Evolutionary conservation across 345 rosid genomes (phyloP), one percentile per base, ranked within the genome.

Genomic region (Murraya paniculata): DNA sequence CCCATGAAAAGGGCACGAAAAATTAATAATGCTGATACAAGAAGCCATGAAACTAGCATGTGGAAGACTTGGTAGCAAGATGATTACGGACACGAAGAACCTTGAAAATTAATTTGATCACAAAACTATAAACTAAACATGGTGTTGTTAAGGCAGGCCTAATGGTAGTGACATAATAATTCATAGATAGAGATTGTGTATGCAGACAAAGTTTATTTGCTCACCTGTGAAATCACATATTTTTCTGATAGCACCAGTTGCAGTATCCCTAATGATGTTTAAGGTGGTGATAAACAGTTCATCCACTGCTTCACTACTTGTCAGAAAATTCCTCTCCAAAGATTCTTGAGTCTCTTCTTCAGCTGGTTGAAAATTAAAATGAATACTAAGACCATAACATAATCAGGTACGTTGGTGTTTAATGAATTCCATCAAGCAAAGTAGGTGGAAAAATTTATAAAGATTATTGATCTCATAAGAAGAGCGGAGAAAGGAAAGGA

Each of bases 221-320:
- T 87, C 87, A 95, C 99, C 99, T 79, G 88, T 81, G 57, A 95
- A 84, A 79, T 86, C 90, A 35, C 92, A 90, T 75, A 91, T 80
- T 83, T 80, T 91, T 79, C 80, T 83, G 79, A 91, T 88, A 61
- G 88, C 88, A 75, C 79, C 84, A 57, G 78, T 80, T 39, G 90
- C 81, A 78, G 96, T 86, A 64, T 95, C 97, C 85, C 80, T 83
- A 67, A 95, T 91, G 80, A 90, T 82, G 84, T 86, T 82, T 60
- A 91, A 89, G 69, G 99, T 91, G 80, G 98, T 92, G 25, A 87
- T 82, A 85, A 95, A 93, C 66, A 95, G 89, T 72, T 92, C 98
- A 80, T 92, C 92, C 57, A 91, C 85, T 71, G 91, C 92, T 87
- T 93, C 98, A 78, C 73, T 79, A 73, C 82, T 82, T 41, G 93